Evolutionary conservation across 2,329 filamentous ascomycete species (phyloP), one percentile per base, ranked within the genome.

Genomic region (Fusarium nelsonii): DNA sequence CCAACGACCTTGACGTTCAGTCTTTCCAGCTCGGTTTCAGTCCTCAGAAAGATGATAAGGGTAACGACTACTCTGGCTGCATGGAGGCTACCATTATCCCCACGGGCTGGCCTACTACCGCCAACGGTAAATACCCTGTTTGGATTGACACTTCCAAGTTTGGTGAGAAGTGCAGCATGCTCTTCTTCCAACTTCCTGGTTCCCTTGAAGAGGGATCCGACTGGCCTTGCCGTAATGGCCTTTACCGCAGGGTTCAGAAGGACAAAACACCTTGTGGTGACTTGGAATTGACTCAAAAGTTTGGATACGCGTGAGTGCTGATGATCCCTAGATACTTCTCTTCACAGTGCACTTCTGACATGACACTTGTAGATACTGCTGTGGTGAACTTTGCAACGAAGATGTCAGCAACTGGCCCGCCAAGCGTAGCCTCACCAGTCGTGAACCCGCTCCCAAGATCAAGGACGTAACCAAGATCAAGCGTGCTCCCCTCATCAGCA

Each of bases 131-230:
- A 57, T 57, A 57, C 20, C 18, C 28, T 15, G 53, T 57, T 9
- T 57, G 53, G 53, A n/a, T 57, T 28, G 61, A 64, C 26, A 64
- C 61, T 1, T 14, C 50, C 14, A 36, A 20, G 3, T 44, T 64
- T 14, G 61, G 44, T 4, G 44, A 60, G 2, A 39, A 44, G 6
- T 64, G 61, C 32, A 52, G 45, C 18, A 54, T 64, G 49, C 61
- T 64, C 32, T 64, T 64, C 43, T 64, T 32, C 32, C 23, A 61
- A 12, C 44, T 64, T 2, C 43, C 61, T 4, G 61, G 61, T 3
- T 49, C 56, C 18, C 48, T 55, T 15, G 56, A 60, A 8, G 61
- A 64, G 20, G 44, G 45, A 6, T 14, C 37, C 4, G 30, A 23
- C 15, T 60, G 50, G 39, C 49, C 61, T n/a, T 57, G 53, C 28